phyloP scores from a whole-genome alignment of 306 rosid species.

The Echinosophora koreensis region DNA sequence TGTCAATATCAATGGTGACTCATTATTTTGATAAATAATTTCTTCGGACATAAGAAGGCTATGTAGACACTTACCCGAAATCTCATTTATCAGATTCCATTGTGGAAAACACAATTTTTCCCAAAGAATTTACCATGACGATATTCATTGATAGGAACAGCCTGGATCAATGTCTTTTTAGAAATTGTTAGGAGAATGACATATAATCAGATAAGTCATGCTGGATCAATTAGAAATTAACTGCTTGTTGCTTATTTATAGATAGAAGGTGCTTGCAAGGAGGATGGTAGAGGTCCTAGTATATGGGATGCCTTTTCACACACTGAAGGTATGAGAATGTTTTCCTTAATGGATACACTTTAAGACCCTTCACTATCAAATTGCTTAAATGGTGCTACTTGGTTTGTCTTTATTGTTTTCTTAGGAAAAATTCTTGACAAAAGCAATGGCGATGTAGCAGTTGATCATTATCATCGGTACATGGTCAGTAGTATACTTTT shows the following conservation, averaged over 20 bases:
- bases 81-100: no score
- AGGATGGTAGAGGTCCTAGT: conserved; percentile 86
- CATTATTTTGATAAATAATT: no score
- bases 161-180: conserved; percentile 10
- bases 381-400: conserved; percentile 20
- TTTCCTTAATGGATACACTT: conserved; percentile 21
- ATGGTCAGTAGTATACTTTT: conserved; percentile 62
- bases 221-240: conserved; percentile 13
- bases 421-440: conserved; percentile 75
- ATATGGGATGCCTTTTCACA: conserved; percentile 94
- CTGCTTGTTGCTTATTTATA: conserved; percentile 50
- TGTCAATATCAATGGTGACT: no score
- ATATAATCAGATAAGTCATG: conserved; percentile 14
- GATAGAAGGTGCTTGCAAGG: conserved; percentile 89
- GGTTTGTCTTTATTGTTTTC: conserved; percentile 40
- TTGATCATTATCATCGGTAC: conserved; percentile 88
- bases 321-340: conserved; percentile 58
- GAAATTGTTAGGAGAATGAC: conserved; percentile 11
- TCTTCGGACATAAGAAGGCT: no score
- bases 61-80: no score
- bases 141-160: conserved; percentile 13
- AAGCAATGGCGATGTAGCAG: conserved; percentile 90
- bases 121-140: no score
- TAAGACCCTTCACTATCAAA: conserved; percentile 15
- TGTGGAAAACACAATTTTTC: no score